Base-by-base conservation (phyloP, 306 rosid genomes). In the Pterocarpus macrocarpus region DNA sequence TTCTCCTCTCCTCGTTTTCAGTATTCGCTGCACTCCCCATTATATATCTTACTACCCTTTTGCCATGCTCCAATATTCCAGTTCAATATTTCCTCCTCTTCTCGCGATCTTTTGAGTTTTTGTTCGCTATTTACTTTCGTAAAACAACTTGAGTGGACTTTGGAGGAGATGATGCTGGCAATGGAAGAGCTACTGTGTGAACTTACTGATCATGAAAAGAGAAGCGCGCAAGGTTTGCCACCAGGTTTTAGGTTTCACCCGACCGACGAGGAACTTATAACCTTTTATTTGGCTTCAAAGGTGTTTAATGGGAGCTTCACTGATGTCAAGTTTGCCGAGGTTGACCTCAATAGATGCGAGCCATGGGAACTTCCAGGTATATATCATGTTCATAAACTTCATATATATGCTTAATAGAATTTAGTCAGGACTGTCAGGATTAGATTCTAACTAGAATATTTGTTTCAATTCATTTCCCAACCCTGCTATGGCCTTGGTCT, bases 211-310 rank as follows among this genome's bases (percentile, higher is more conserved):
- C 87, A 79, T 22, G 94, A 87, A 53, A 90, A 82, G 64, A 41
- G 83, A 16, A 89, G 75, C 68, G 87, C 85, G 36, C 96, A 81
- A 80, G 96, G 96, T 15, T 82, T 93, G 62, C 97, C 96, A 8
- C 97, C 97, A 0, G 97, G 97, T 15, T 93, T 93, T 62, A 83
- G 96, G 79, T 93, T 91, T 76, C 97, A 93, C 82, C 97, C 97
- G 0, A 93, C 97, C 12, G 97, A 93, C 28, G 92, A 93, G 80
- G 97, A 93, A 75, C 96, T 93, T 8, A 83, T 93, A 7, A 87
- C 96, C 61, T 88, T 85, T 22, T 93, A 91, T 64, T 71, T 93
- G 33, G 91, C 91, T 79, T 88, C 94, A 4, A 93, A 93, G 61
- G 88, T 93, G 14, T 90, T 78, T 36, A 81, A 85, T 69, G 87